These are phyloP conservation scores for Mortierella claussenii DNA, from an alignment of 192 early-diverging fungal species.

Conservation along the genomic window DNA sequence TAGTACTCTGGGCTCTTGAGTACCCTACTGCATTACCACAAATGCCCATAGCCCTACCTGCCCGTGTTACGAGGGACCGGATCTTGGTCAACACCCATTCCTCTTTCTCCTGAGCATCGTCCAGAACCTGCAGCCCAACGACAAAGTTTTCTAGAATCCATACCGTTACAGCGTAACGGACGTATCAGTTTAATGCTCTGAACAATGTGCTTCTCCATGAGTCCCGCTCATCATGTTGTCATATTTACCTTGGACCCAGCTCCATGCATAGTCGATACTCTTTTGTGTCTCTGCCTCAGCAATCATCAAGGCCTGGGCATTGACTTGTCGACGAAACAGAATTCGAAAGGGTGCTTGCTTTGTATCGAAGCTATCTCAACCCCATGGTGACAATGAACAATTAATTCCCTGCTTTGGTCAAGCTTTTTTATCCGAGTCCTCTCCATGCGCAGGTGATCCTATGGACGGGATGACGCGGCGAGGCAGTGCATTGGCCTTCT, in stretches of 20 bases:
- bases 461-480: no score
- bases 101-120: slow-evolving; percentile 82
- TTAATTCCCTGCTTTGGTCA: neutral
- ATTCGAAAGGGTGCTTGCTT: slow-evolving; percentile 94
- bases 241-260: slow-evolving; percentile 83
- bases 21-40: neutral
- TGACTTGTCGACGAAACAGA: slow-evolving; percentile 71
- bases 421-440: neutral
- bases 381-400: neutral
- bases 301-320: slow-evolving; percentile 76
- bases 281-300: slow-evolving; percentile 86
- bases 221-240: no score
- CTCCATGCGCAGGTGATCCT: no score
- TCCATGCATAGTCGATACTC: slow-evolving; percentile 90
- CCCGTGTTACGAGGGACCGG: slow-evolving; percentile 83
- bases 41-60: slow-evolving; percentile 57
- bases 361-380: slow-evolving; percentile 77
- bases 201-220: no score
- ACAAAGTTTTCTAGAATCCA: slow-evolving; percentile 76
- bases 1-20: neutral
- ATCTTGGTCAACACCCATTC: slow-evolving; percentile 93
- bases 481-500: no score
- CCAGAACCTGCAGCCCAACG: slow-evolving; percentile 74
- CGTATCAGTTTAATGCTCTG: no score
- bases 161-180: no score